Evolutionary conservation across 1,139 yeast species (phyloP).

Genomic region (Meyerozyma sp.): DNA sequence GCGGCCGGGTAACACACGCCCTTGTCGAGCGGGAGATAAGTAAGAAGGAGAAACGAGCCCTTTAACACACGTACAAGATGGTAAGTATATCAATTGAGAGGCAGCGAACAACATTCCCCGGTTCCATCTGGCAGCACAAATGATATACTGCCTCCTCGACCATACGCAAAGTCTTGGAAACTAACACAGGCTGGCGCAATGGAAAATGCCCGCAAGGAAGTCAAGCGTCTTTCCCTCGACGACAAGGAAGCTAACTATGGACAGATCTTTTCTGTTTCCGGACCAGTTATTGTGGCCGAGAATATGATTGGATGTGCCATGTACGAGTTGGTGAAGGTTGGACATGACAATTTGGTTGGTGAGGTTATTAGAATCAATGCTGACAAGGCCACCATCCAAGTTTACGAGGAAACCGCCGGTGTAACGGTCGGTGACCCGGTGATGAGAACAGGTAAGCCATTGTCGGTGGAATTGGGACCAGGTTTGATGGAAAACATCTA

Average conservation of each 20-base stretch:
- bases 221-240: conserved; percentile 78
- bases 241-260: conserved; percentile 84
- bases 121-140: no score
- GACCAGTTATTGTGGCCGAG: conserved; percentile 96
- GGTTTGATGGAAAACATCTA: conserved; percentile 98
- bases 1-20: conserved; percentile 1
- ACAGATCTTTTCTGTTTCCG: conserved; percentile 87
- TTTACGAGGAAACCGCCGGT: conserved; percentile 98
- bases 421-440: conserved; percentile 99
- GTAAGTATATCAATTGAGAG: not conserved
- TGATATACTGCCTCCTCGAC: no score
- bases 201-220: conserved; percentile 94
- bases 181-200: conserved; percentile 79
- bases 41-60: conserved; percentile 1
- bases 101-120: no score
- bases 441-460: conserved; percentile 93
- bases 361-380: conserved; percentile 96
- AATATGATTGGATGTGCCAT: conserved; percentile 99
- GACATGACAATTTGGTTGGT: conserved; percentile 94
- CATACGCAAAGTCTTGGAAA: not conserved
- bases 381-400: conserved; percentile 97
- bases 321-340: conserved; percentile 97
- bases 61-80: not conserved
- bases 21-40: not conserved
- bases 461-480: conserved; percentile 97